These are phyloP conservation scores for Moesziomyces globuligerus DNA, from an alignment of 1,284 basidiomycete genomes.

Conservation along the genomic window DNA sequence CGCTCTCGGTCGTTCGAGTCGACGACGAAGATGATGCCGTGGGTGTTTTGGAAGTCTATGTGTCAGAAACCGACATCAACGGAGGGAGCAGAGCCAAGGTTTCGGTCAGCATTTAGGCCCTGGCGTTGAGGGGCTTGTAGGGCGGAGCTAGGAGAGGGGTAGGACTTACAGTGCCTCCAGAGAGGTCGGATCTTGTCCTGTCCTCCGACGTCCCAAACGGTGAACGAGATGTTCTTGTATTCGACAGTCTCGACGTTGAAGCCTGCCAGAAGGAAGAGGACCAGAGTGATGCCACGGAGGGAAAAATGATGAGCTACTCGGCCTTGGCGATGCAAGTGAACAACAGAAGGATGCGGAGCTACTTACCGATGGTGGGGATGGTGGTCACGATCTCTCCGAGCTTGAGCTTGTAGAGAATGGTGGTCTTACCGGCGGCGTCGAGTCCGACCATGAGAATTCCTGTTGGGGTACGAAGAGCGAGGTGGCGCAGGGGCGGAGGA, in stretches of 20 bases:
- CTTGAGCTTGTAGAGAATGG: slow-evolving; percentile 99
- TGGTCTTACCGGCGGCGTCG: slow-evolving; percentile 83
- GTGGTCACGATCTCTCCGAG: slow-evolving; percentile 99
- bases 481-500: not conserved
- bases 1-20: slow-evolving; percentile 99
- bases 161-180: slow-evolving; percentile 94
- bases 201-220: slow-evolving; percentile 98
- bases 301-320: not conserved
- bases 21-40: slow-evolving; percentile 99
- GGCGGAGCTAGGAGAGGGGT: not conserved
- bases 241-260: slow-evolving; percentile 93
- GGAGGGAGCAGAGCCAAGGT: not conserved
- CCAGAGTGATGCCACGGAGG: not conserved
- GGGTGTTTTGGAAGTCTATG: slow-evolving; percentile 98
- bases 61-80: too few relatives aligned
- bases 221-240: slow-evolving; percentile 99
- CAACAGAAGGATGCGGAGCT: not conserved
- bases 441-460: slow-evolving; percentile 81
- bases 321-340: too few relatives aligned
- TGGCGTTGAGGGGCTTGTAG: too few relatives aligned
- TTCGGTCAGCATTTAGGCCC: not conserved
- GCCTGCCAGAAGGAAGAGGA: slow-evolving; percentile 68
- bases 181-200: slow-evolving; percentile 78
- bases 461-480: slow-evolving; percentile 5
- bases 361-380: slow-evolving; percentile 86